These are phyloP conservation scores for Talaromyces nanjingensis DNA, from an alignment of 495 filamentous ascomycete species.

Conservation along the genomic window DNA sequence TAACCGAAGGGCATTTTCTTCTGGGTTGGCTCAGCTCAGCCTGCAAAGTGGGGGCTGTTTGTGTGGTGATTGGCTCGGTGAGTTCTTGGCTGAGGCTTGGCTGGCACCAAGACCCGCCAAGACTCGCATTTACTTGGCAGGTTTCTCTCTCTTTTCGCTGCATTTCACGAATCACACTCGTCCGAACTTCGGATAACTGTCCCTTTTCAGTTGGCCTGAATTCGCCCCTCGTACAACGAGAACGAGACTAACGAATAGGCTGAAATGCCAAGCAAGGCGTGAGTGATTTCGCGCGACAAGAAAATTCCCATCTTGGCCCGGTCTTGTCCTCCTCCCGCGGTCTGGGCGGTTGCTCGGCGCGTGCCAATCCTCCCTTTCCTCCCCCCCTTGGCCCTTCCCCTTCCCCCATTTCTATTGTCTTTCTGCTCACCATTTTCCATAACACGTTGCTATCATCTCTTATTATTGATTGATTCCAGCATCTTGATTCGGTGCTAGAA, in stretches of 20 bases:
- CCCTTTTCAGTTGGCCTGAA: not conserved
- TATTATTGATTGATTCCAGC: not conserved
- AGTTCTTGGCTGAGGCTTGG: constrained; percentile 2
- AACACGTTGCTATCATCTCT: not conserved
- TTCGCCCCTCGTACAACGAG: not conserved
- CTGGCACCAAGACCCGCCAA: not conserved
- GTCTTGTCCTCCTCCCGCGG: constrained; percentile 6
- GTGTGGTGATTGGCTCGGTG: not conserved
- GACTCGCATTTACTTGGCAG: not conserved
- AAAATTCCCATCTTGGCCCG: not conserved
- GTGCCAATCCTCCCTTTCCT: constrained; percentile 2
- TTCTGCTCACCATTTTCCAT: not conserved
- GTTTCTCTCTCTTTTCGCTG: not conserved
- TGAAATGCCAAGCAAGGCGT: not conserved
- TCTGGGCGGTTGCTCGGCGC: constrained; percentile 10
- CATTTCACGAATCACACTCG: not conserved
- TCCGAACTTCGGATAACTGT: not conserved
- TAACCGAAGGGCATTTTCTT: not conserved
- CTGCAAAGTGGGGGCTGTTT: not conserved
- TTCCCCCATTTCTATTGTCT: constrained; percentile 11
- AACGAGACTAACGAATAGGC: not conserved
- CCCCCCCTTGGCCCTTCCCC: not conserved
- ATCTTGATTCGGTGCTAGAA: not conserved
- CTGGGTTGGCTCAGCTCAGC: not conserved
- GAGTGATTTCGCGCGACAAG: not conserved